Evolutionary conservation across 495 filamentous ascomycete species (phyloP).

Genomic region (Venustampulla echinocandica): DNA sequence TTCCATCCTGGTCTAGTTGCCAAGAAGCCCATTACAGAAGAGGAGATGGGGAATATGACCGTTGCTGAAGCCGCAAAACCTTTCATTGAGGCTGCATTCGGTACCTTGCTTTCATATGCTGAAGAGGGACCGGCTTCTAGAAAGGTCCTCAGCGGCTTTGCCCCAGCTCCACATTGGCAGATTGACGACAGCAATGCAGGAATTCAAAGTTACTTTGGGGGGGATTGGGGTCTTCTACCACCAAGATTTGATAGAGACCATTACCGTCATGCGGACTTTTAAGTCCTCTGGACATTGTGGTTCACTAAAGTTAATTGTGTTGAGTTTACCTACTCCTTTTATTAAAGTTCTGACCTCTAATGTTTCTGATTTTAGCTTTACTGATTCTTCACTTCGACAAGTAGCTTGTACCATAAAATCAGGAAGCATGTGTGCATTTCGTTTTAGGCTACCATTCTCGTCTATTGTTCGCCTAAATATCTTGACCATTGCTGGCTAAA

Average conservation of each 20-base stretch:
- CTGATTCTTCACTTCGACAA: too few relatives aligned
- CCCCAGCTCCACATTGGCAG: conserved; percentile 13
- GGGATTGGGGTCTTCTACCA: conserved; percentile 15
- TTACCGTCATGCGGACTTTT: background rate
- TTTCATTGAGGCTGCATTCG: conserved; percentile 32
- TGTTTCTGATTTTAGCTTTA: too few relatives aligned
- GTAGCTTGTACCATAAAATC: too few relatives aligned
- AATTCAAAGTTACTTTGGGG: conserved; percentile 28
- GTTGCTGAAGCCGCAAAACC: conserved; percentile 26
- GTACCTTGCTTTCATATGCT: conserved; percentile 26
- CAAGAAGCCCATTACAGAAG: conserved; percentile 13
- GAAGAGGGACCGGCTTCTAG: conserved; percentile 8
- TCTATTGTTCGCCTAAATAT: too few relatives aligned
- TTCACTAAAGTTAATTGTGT: too few relatives aligned
- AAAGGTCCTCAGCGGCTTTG: conserved; percentile 14
- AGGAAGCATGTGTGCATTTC: too few relatives aligned
- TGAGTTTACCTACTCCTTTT: too few relatives aligned
- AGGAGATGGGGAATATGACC: conserved; percentile 28
- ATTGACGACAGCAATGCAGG: conserved; percentile 27
- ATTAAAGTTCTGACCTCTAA: too few relatives aligned
- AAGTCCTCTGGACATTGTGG: too few relatives aligned
- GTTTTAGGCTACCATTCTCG: too few relatives aligned
- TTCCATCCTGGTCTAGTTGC: background rate
- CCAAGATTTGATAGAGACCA: conserved; percentile 1
- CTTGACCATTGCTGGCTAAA: too few relatives aligned